Percentiles rank a stretch among this genome's conserved stretches.
Evolutionary conservation across 208 protist genomes (phyloP).

Genomic region (Wallacemonas rigidus): DNA sequence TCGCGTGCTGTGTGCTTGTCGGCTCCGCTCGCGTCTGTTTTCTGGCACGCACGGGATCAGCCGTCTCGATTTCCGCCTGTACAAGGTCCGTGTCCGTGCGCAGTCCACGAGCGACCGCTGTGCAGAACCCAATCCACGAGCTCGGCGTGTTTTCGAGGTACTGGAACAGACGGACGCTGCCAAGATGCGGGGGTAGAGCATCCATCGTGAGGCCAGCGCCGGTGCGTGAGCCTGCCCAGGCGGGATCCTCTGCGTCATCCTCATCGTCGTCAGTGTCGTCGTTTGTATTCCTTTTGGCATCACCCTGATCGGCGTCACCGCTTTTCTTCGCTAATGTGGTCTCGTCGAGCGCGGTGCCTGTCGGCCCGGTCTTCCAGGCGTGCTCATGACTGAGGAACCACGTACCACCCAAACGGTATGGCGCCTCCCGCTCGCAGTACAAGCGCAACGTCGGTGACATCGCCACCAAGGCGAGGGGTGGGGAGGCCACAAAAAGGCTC

Average conservation of each 20-base stretch:
- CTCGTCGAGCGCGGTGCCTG: no score
- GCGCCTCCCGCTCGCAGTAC: slow-evolving; percentile 14
- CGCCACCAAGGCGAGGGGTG: slow-evolving; percentile 7
- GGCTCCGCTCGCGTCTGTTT: not conserved
- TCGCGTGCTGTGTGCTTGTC: not conserved
- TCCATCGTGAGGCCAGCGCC: slow-evolving; percentile 4
- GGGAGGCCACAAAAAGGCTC: slow-evolving; percentile 7
- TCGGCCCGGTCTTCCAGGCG: not conserved
- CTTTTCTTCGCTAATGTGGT: not conserved
- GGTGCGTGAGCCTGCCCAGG: slow-evolving; percentile 11
- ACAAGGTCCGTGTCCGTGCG: not conserved
- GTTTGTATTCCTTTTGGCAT: not conserved
- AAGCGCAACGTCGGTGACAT: slow-evolving; percentile 5
- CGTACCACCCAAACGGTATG: slow-evolving; percentile 10
- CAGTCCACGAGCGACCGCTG: not conserved
- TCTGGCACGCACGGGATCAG: no score
- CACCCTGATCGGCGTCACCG: not conserved
- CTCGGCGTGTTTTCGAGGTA: slow-evolving; percentile 15
- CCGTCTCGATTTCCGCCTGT: not conserved
- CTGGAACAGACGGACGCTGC: slow-evolving; percentile 11
- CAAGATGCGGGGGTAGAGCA: slow-evolving; percentile 4
- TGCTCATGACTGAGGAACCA: slow-evolving; percentile 16
- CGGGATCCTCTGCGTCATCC: not conserved
- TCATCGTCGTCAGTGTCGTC: not conserved
- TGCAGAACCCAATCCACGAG: slow-evolving; percentile 19